These are phyloP conservation scores for Glycyrrhiza uralensis DNA, from an alignment of 306 rosid species.

Conservation along the genomic window DNA sequence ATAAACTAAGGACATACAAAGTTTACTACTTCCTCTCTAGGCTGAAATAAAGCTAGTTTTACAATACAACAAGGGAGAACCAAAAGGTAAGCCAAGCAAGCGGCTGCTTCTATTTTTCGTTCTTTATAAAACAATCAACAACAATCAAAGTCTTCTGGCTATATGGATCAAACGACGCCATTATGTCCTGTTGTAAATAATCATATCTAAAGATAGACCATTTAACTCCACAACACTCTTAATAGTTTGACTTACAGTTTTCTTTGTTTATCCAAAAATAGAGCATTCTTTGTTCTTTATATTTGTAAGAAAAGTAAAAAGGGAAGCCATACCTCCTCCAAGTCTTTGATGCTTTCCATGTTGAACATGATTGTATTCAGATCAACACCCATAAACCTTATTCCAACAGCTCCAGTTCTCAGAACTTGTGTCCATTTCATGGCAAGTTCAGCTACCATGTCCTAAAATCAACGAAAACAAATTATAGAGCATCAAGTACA, in stretches of 20 bases:
- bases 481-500: not conserved
- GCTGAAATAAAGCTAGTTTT: not conserved
- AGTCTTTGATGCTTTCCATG: constrained; percentile 65
- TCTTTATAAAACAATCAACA: not conserved
- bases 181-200: not conserved
- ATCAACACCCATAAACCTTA: constrained; percentile 76
- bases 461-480: constrained; percentile 45
- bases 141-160: not conserved
- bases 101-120: not conserved
- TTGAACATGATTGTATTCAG: constrained; percentile 85
- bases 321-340: constrained; percentile 55
- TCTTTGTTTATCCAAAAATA: not conserved
- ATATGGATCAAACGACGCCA: not conserved
- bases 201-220: not conserved
- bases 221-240: not conserved
- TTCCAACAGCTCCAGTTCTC: constrained; percentile 75
- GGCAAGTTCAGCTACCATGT: constrained; percentile 65
- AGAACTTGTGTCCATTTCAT: constrained; percentile 82
- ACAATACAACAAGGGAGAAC: not conserved
- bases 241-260: not conserved
- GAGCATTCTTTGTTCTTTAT: not conserved
- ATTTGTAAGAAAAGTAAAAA: not conserved
- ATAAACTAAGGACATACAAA: not conserved
- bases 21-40: not conserved
- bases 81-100: not conserved